Evolutionary conservation across 2,329 filamentous ascomycete genomes (phyloP).

Genomic region (Fusarium brachygibbosum): DNA sequence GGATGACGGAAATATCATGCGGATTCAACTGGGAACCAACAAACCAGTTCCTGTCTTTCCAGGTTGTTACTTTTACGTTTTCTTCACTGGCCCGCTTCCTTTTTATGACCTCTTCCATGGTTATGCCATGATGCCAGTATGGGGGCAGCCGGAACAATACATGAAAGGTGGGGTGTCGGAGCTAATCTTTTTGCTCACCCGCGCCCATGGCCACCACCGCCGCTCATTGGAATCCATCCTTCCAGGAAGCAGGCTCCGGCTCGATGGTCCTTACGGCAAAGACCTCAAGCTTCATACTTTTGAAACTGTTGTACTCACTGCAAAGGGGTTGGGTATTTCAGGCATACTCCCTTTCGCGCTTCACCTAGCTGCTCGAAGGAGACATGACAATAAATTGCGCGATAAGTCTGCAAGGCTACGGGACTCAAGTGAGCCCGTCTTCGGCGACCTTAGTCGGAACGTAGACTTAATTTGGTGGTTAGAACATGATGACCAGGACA

Average conservation of each 20-base stretch:
- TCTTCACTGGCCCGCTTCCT: conserved; percentile 3
- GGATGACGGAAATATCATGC: conserved; percentile 1
- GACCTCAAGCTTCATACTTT: conserved; percentile 2
- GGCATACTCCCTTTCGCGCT: conserved; percentile 1
- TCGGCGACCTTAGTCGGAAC: neutral
- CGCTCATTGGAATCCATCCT: neutral
- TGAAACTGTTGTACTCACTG: conserved; percentile 5
- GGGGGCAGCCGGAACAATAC: neutral
- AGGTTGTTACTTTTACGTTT: conserved; percentile 6
- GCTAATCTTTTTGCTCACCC: conserved; percentile 1
- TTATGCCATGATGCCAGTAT: conserved; percentile 1
- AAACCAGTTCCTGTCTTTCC: conserved; percentile 1
- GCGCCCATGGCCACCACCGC: neutral
- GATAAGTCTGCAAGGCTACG: neutral
- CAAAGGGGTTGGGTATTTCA: neutral
- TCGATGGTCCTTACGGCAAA: conserved; percentile 3
- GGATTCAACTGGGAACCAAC: neutral
- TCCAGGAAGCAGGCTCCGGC: neutral
- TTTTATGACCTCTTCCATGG: neutral
- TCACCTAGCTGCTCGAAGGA: neutral
- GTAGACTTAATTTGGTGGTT: conserved; percentile 6
- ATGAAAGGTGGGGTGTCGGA: neutral
- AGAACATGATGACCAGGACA: conserved; percentile 2
- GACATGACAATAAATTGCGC: neutral
- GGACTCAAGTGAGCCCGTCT: conserved; percentile 4